Evolutionary conservation across 2,329 filamentous ascomycete species (phyloP), one percentile per base, ranked within the genome.

Genomic region (Purpureocillium takamizusanense): DNA sequence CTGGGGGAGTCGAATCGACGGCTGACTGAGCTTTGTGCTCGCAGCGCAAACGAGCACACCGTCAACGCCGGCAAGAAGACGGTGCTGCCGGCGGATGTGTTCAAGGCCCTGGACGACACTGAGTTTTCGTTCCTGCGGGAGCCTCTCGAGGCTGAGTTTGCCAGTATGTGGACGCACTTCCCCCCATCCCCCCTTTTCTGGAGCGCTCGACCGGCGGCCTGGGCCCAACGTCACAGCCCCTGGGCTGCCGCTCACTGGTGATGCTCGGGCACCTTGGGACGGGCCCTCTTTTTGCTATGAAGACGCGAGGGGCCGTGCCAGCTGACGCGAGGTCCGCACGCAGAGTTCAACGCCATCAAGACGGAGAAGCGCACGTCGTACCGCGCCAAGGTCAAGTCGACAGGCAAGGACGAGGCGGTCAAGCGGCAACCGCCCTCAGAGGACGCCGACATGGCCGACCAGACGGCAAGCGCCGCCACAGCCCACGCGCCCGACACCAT

Each of bases 311-410:
- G n/a, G n/a, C n/a, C n/a, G n/a, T 25, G 21, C 21, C 10, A 10
- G 10, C 21, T 10, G 21, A 5, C 21, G 10, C 10, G 5, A 10
- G 6, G 21, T 10, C 6, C 21, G 21, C 21, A 10, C 23, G 7
- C 38, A 83, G 80, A 84, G 56, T 87, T 84, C 68, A 84, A 79
- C 53, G 73, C 81, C 46, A 75, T 80, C 41, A 81, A 86, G 56
- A 77, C 80, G 15, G 78, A 81, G 40, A 88, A 88, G 62, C 78
- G 83, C 37, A 86, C 80, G 48, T 77, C 73, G 13, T 85, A 86
- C 61, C 74, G 81, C 37, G 76, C 78, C 50, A 83, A 81, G 51
- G 74, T 81, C 21, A 25, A 25, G 21, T 25, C 21, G 14, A 78
- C 78, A 38, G 75, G 78, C 38, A 85, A 83, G 59, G 50, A 51